Base-by-base conservation (phyloP, 192 early-diverging fungal genomes). In the Coemansia sp. region DNA sequence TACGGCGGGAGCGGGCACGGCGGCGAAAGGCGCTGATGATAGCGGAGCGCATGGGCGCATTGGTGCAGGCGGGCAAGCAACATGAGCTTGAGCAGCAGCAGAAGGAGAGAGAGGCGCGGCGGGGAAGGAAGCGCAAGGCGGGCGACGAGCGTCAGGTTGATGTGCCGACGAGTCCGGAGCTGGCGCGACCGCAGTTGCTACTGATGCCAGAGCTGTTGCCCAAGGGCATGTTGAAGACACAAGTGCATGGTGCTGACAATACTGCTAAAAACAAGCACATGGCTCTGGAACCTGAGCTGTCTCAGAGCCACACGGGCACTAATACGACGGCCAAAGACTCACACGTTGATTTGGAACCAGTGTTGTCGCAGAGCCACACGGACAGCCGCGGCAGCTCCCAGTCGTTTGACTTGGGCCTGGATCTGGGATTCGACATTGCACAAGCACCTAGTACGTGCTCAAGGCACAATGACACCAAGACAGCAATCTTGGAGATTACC, bases 181-280 rank as follows among this genome's bases (percentile, higher is more conserved):
- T 67, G 23, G 27, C 17, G n/a, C 55, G 25, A 22, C 75, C 75
- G 38, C 76, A 79, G 59, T 62, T 63, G 67, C 71, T 79, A 32
- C 56, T 79, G 32, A 73, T 79, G 10, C 76, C 76, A 0, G 63
- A 66, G 67, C 67, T 79, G 24, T 41, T 79, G 35, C 70, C 76
- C 21, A 73, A 73, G 57, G 71, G 64, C 27, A 72, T 79, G 66
- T 43, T 66, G 27, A 41, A 49, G 35, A 25, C 19, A 11, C 59
- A 23, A 47, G 5, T 47, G 11, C 12, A 2, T 4, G 5, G 6
- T 7, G 25, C 53, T 27, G 11, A 55, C 39, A 50, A 21, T 15
- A 19, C 49, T 15, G 15, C 32, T 2, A 10, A n/a, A 6, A 50
- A 62, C 32, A 51, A 17, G 19, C 35, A 21, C 21, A 4, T 7